A percentile compares a stretch with the other conserved stretches of the same genome.
Evolutionary conservation across 805 yeast genomes (phyloP).

Genomic region (Barnettozyma sp.): DNA sequence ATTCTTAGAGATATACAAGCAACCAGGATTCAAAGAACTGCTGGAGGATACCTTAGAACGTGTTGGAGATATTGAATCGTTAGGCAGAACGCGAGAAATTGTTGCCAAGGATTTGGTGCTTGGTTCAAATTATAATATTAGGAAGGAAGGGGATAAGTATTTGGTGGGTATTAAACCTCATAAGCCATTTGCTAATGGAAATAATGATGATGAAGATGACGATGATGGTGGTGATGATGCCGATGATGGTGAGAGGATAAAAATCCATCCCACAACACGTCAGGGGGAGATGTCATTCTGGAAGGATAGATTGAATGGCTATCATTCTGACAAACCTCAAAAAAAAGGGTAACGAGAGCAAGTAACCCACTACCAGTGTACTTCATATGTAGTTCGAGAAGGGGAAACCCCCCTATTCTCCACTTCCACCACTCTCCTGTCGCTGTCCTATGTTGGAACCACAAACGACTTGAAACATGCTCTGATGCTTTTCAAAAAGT

Average conservation of each 20-base stretch:
- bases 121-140: constrained; percentile 40
- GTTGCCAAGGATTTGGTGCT: constrained; percentile 60
- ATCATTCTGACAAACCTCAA: background rate
- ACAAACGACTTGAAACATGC: constrained; percentile 14
- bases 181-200: background rate
- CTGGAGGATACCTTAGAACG: constrained; percentile 59
- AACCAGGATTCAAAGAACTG: constrained; percentile 63
- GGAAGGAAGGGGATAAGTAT: constrained; percentile 15
- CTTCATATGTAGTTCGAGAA: too few relatives aligned
- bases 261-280: constrained; percentile 24
- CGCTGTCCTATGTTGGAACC: too few relatives aligned
- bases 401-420: too few relatives aligned
- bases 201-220: constrained; percentile 10
- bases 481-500: constrained; percentile 20
- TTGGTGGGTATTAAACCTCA: constrained; percentile 13
- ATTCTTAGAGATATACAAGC: constrained; percentile 66
- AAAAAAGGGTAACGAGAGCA: background rate
- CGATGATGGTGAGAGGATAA: constrained; percentile 19
- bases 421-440: too few relatives aligned
- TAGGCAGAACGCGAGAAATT: constrained; percentile 71
- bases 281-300: constrained; percentile 21
- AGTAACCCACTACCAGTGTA: too few relatives aligned
- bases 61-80: constrained; percentile 67
- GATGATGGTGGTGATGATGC: constrained; percentile 20
- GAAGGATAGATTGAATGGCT: constrained; percentile 19